Conservation (phyloP, 2,329 filamentous ascomycete genomes). For the Talaromyces sp. region DNA sequence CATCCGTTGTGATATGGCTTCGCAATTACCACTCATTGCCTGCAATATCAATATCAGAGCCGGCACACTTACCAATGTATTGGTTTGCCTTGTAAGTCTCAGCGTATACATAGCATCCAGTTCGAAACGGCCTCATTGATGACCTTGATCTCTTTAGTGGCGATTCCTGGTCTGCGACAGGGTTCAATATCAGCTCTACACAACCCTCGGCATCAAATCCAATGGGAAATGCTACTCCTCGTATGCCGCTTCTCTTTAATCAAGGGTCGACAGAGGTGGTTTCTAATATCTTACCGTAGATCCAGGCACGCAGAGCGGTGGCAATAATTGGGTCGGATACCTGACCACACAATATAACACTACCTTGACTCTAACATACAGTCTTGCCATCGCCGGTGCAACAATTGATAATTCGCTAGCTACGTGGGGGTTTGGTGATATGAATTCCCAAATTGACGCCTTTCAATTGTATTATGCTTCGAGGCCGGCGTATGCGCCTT, state of each 20-base stretch:
- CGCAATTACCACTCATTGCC: slow-evolving; percentile 5
- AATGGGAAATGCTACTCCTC: slow-evolving; percentile 13
- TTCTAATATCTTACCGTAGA: slow-evolving; percentile 9
- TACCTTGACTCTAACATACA: slow-evolving; percentile 11
- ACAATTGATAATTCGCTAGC: slow-evolving; percentile 17
- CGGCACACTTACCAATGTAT: not conserved
- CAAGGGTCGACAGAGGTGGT: not conserved
- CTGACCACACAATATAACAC: slow-evolving; percentile 14
- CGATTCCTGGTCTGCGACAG: slow-evolving; percentile 14
- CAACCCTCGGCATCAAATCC: slow-evolving; percentile 13
- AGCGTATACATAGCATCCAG: not conserved
- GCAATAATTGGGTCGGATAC: slow-evolving; percentile 14
- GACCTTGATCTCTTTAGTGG: slow-evolving; percentile 8
- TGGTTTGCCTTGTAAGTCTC: slow-evolving; percentile 18
- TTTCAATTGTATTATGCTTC: slow-evolving; percentile 18
- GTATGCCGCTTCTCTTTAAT: slow-evolving; percentile 6
- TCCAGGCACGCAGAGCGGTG: slow-evolving; percentile 16
- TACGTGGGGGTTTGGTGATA: slow-evolving; percentile 17
- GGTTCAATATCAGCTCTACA: slow-evolving; percentile 9
- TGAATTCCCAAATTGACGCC: slow-evolving; percentile 14
- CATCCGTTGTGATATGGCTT: slow-evolving; percentile 12
- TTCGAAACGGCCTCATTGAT: not conserved
- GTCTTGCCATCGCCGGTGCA: slow-evolving; percentile 15
- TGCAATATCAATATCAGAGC: slow-evolving; percentile 4
- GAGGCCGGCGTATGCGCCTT: slow-evolving; percentile 10